Percentiles rank a stretch among this genome's conserved stretches.
Conservation (phyloP, 306 rosid species). For the Cercis canadensis region DNA sequence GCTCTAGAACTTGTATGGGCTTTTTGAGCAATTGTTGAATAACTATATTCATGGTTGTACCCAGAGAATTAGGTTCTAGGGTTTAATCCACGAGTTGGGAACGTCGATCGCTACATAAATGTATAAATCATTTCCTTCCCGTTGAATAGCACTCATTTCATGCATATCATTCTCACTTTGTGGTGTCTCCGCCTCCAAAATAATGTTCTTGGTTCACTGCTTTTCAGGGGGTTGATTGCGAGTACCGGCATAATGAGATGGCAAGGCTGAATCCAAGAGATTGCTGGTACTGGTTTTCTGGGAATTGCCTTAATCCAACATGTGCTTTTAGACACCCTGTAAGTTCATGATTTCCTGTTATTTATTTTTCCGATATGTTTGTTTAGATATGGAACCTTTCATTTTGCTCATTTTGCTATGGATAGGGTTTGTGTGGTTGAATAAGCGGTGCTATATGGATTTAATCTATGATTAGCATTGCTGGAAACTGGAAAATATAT, state of each 20-base stretch:
- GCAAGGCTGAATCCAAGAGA: slow-evolving; percentile 91
- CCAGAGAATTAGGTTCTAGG: not conserved
- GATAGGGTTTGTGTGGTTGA: not conserved
- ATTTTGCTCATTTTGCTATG: not conserved
- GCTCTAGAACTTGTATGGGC: not conserved
- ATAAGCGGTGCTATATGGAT: not conserved
- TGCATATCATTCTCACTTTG: not conserved
- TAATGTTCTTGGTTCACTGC: not conserved
- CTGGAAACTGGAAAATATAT: slow-evolving; percentile 14
- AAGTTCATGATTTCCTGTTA: slow-evolving; percentile 35
- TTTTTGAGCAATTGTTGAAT: not conserved
- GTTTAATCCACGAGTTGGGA: not conserved
- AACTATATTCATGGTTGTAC: not conserved
- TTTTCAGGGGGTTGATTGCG: slow-evolving; percentile 85
- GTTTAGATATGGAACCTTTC: not conserved
- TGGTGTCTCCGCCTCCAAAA: not conserved
- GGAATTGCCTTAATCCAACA: slow-evolving; percentile 71
- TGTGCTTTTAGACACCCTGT: slow-evolving; percentile 96
- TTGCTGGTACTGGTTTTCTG: slow-evolving; percentile 91
- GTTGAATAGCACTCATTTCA: slow-evolving; percentile 13
- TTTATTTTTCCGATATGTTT: not conserved
- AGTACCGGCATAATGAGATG: slow-evolving; percentile 84
- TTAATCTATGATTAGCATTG: slow-evolving; percentile 7
- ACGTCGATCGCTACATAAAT: no score
- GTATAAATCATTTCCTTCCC: no score